Conservation (phyloP, 805 yeast genomes). For the Metschnikowia reukaufii region DNA sequence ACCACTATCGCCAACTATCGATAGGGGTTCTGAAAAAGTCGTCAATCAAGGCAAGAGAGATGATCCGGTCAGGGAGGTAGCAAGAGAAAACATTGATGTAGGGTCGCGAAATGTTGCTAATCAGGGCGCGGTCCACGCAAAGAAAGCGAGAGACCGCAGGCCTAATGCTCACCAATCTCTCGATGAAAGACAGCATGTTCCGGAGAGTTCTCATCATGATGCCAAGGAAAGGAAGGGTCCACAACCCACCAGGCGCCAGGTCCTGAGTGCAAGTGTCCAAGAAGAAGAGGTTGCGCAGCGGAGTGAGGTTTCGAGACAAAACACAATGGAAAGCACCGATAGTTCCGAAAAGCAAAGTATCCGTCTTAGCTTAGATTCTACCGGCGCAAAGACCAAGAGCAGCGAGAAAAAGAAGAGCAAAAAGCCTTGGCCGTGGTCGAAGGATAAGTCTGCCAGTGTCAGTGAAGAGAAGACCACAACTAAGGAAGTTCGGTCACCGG, state of each 20-base stretch:
- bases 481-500: constrained; percentile 15
- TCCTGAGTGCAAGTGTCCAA: neutral
- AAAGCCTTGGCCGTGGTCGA: constrained; percentile 45
- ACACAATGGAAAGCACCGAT: neutral
- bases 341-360: constrained; percentile 13
- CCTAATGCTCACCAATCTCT: neutral
- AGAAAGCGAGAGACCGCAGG: neutral
- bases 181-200: neutral
- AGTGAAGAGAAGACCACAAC: neutral
- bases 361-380: constrained; percentile 4
- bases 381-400: constrained; percentile 5
- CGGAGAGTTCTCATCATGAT: neutral
- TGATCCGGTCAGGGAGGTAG: no score
- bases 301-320: constrained; percentile 2
- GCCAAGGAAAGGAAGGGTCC: neutral
- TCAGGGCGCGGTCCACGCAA: no score
- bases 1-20: no score
- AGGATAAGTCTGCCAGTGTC: constrained; percentile 18
- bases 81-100: no score
- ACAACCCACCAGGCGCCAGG: neutral
- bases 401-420: constrained; percentile 27
- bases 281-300: neutral
- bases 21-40: no score
- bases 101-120: no score
- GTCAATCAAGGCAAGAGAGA: no score